These are phyloP conservation scores for Ilyonectria destructans DNA, from an alignment of 2,329 filamentous ascomycete genomes.

Conservation along the genomic window DNA sequence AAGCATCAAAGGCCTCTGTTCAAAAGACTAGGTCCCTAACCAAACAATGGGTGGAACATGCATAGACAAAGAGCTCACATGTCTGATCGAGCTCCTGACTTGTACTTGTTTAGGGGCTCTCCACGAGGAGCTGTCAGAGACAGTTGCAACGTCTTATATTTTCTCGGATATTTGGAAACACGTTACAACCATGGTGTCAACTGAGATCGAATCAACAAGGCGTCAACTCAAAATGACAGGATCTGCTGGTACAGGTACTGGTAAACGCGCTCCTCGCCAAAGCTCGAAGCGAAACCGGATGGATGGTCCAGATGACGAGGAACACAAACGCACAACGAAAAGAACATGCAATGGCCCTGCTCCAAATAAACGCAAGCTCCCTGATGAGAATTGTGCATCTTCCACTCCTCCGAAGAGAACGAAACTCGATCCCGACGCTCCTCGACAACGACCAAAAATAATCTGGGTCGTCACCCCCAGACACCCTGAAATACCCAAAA, in stretches of 20 bases:
- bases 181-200: not conserved
- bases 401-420: not conserved
- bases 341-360: not conserved
- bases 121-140: not conserved
- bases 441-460: not conserved
- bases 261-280: too few species aligned
- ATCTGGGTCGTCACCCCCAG: not conserved
- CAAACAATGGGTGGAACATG: not conserved
- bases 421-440: not conserved
- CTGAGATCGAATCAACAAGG: not conserved
- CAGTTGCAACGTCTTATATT: not conserved
- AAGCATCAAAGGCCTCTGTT: slow-evolving; percentile 4
- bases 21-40: not conserved
- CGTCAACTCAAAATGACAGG: not conserved
- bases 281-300: not conserved
- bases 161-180: not conserved
- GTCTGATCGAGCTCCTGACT: not conserved
- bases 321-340: not conserved
- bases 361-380: not conserved
- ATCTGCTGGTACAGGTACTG: not conserved
- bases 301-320: not conserved
- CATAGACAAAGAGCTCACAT: not conserved
- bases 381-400: too few species aligned
- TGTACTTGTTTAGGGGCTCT: not conserved
- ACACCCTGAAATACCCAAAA: not conserved